These are phyloP conservation scores for Pyrus bretschneideri DNA, from an alignment of 306 rosid genomes.

Conservation along the genomic window DNA sequence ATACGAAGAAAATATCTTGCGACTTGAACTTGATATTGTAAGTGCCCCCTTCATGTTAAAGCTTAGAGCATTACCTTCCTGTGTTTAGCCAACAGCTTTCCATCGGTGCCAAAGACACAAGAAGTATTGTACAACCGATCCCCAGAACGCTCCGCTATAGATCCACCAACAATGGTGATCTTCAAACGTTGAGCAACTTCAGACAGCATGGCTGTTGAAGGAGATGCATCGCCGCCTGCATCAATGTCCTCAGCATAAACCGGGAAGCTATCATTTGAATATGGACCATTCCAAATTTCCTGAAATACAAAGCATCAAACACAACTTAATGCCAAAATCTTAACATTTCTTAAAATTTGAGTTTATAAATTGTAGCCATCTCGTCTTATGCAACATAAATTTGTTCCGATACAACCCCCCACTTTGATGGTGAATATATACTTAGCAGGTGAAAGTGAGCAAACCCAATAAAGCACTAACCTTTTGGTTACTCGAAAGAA, in stretches of 20 bases:
- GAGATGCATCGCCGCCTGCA: slow-evolving; percentile 75
- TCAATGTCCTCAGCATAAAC: slow-evolving; percentile 85
- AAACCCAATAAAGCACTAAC: not conserved
- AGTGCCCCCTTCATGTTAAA: not conserved
- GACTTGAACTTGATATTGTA: not conserved
- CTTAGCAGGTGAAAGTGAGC: not conserved
- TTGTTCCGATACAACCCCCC: not conserved
- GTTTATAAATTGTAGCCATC: not conserved
- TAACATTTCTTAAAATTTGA: not conserved
- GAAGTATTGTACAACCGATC: slow-evolving; percentile 70
- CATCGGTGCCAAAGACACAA: slow-evolving; percentile 79
- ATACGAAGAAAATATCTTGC: no score
- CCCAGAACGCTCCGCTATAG: slow-evolving; percentile 78
- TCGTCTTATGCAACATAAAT: not conserved
- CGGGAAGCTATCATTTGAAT: slow-evolving; percentile 79
- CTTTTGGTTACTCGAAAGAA: not conserved
- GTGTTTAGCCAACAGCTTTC: slow-evolving; percentile 70
- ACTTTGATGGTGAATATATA: not conserved
- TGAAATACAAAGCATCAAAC: slow-evolving; percentile 10
- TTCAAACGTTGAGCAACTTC: slow-evolving; percentile 56
- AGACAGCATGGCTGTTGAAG: slow-evolving; percentile 92
- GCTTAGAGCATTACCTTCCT: slow-evolving; percentile 52
- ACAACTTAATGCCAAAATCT: not conserved
- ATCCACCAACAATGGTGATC: slow-evolving; percentile 89
- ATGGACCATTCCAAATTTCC: slow-evolving; percentile 98